phyloP scores from a whole-genome alignment of 2,329 filamentous ascomycete genomes.

The Ceratocystis eucalypticola region DNA sequence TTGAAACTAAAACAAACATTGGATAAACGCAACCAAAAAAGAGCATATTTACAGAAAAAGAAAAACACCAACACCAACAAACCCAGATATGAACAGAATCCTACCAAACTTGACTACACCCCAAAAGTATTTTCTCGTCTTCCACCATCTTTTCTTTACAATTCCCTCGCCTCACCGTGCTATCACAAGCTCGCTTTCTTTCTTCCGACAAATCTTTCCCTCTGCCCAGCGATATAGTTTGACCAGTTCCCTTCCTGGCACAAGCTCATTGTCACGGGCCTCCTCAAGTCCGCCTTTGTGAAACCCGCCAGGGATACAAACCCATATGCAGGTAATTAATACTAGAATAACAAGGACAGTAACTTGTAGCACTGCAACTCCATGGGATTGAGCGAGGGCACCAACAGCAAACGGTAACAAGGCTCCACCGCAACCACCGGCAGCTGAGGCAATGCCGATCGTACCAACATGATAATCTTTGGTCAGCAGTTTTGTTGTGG shows the following conservation, averaged over 20 bases:
- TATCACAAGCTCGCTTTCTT: not conserved
- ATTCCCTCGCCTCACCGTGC: not conserved
- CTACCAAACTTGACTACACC: no score
- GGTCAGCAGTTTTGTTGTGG: conserved; percentile 60
- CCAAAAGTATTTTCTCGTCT: not conserved
- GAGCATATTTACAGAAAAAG: not conserved
- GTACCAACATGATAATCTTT: conserved; percentile 61
- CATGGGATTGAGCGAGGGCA: conserved; percentile 46
- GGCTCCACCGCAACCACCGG: conserved; percentile 61
- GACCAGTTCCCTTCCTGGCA: conserved; percentile 10
- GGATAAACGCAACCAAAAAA: not conserved
- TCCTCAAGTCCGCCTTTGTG: conserved; percentile 30
- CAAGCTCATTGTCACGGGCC: conserved; percentile 26
- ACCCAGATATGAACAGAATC: no score
- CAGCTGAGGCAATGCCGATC: conserved; percentile 67
- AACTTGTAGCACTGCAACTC: conserved; percentile 44
- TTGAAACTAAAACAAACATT: not conserved
- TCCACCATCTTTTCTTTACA: not conserved
- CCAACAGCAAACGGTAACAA: conserved; percentile 53
- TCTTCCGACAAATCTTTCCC: not conserved
- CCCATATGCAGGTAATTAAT: conserved; percentile 35
- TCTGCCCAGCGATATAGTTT: conserved; percentile 3
- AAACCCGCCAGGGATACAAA: conserved; percentile 30
- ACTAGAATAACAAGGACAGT: conserved; percentile 38
- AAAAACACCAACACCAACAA: not conserved